Base-by-base conservation (phyloP, 2,329 filamentous ascomycete genomes). In the Sporothrix euskadiensis region DNA sequence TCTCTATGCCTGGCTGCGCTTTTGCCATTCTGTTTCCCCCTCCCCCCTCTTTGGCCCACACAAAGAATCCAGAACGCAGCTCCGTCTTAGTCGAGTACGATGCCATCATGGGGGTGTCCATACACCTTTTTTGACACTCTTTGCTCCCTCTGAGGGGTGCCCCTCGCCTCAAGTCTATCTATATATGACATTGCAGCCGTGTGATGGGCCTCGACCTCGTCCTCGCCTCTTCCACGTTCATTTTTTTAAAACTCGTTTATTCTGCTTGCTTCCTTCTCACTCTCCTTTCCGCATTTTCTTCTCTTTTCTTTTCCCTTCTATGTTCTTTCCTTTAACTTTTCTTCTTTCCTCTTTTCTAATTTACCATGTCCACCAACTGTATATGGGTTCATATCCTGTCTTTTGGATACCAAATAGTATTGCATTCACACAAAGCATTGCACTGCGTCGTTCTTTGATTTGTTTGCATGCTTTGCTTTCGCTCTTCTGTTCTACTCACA, bases 81-180 rank as follows among this genome's bases (percentile, higher is more conserved):
- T 44, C 19, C 35, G 26, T 68, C 22, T 52, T 68, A 54, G 47
- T 56, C 30, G 68, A 26, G 39, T 10, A 39, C 22, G 61, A 59
- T 35, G 56, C 14, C 14, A 19, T 49, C 44, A 65, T 30, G 61
- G n/a, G 30, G 68, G 68, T 70, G 68, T 47, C 68, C 68, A 70
- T 70, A 70, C 68, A 70, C 68, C 68, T 70, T 70, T 56, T 30
- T 39, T 61, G 44, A 22, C 32, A n/a, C 71, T 49, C 49, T 49
- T 69, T 49, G 32, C 59, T 69, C 12, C 39, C 49, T 32, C 22
- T 30, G 0, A 8, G 26, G 54, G 22, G 14, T 47, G 12, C 39
- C 49, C 30, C 49, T 56, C 32, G 35, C 49, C 35, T 10, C 52
- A 16, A 10, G 9, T 1, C 35, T 54, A 35, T 30, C 32, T 70